Evolutionary conservation across 2,329 filamentous ascomycete genomes (phyloP).

Genomic region (Xylariomycetidae sp.): DNA sequence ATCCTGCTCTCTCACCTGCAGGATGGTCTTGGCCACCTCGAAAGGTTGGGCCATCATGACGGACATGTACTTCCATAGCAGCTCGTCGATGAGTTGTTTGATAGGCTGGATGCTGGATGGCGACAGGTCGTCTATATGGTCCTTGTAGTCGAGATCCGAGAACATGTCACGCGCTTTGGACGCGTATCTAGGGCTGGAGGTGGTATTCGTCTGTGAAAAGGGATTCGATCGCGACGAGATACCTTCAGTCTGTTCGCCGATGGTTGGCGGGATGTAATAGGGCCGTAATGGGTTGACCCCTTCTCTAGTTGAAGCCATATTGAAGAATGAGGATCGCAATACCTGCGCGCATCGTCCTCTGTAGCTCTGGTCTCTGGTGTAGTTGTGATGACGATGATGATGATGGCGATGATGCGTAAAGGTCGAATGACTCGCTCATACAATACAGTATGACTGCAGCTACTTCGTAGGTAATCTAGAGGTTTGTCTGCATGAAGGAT

Average conservation of each 20-base stretch:
- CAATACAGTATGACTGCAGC: too few species aligned
- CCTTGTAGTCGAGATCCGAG: slow-evolving; percentile 86
- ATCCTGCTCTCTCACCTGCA: slow-evolving; percentile 68
- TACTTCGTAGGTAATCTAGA: too few species aligned
- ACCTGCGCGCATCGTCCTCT: too few species aligned
- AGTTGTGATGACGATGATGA: too few species aligned
- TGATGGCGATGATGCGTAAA: too few species aligned
- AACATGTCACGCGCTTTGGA: slow-evolving; percentile 78
- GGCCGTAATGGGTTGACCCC: slow-evolving; percentile 55
- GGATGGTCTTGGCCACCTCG: slow-evolving; percentile 89
- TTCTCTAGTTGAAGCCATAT: slow-evolving; percentile 45
- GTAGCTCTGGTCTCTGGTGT: too few species aligned
- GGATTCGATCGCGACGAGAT: slow-evolving; percentile 34
- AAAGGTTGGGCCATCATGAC: slow-evolving; percentile 91
- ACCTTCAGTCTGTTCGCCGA: slow-evolving; percentile 49
- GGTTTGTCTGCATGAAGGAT: too few species aligned
- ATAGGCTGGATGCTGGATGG: slow-evolving; percentile 70
- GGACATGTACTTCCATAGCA: slow-evolving; percentile 87
- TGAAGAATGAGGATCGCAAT: too few species aligned
- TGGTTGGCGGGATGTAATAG: slow-evolving; percentile 61
- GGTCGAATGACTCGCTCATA: too few species aligned
- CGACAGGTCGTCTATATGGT: slow-evolving; percentile 73
- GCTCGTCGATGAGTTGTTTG: slow-evolving; percentile 74
- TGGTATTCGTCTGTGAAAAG: slow-evolving; percentile 41
- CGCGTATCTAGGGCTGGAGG: slow-evolving; percentile 36